These are phyloP conservation scores for Trichoderma polysporum DNA, from an alignment of 2,329 filamentous ascomycete genomes.

Conservation along the genomic window DNA sequence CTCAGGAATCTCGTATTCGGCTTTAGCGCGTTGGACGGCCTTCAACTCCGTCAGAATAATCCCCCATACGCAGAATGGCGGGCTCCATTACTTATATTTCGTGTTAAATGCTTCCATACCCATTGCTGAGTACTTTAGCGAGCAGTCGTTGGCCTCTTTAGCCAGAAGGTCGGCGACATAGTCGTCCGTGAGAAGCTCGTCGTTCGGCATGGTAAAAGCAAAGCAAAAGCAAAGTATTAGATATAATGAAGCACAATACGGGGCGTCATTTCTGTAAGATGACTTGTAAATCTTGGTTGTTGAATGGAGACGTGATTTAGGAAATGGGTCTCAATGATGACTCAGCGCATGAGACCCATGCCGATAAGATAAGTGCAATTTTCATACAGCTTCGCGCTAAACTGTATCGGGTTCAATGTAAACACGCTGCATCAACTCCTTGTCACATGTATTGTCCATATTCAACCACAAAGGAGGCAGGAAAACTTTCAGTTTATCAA, in stretches of 20 bases:
- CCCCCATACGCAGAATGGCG: not conserved
- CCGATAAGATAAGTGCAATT: slow-evolving; percentile 11
- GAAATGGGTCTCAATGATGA: not conserved
- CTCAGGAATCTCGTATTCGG: slow-evolving; percentile 89
- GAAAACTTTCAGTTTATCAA: not conserved
- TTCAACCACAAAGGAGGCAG: not conserved
- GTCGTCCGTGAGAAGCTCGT: slow-evolving; percentile 66
- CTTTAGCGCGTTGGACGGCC: slow-evolving; percentile 69
- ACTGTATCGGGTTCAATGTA: slow-evolving; percentile 37
- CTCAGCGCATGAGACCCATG: not conserved
- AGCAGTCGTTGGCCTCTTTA: slow-evolving; percentile 73
- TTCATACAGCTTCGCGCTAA: slow-evolving; percentile 24
- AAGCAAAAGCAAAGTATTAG: not conserved
- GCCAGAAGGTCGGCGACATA: slow-evolving; percentile 78
- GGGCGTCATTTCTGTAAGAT: not conserved
- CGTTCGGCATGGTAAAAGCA: slow-evolving; percentile 39
- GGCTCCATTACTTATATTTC: slow-evolving; percentile 45
- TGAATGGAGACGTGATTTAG: not conserved
- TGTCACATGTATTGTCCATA: not conserved
- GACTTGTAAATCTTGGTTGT: not conserved
- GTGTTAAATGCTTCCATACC: slow-evolving; percentile 65
- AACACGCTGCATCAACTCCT: slow-evolving; percentile 33
- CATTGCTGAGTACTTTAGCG: slow-evolving; percentile 70
- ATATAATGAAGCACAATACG: not conserved
- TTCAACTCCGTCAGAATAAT: slow-evolving; percentile 35